Evolutionary conservation across 2,329 filamentous ascomycete genomes (phyloP), one percentile per base, ranked within the genome.

Genomic region (Aspergillus sp.): DNA sequence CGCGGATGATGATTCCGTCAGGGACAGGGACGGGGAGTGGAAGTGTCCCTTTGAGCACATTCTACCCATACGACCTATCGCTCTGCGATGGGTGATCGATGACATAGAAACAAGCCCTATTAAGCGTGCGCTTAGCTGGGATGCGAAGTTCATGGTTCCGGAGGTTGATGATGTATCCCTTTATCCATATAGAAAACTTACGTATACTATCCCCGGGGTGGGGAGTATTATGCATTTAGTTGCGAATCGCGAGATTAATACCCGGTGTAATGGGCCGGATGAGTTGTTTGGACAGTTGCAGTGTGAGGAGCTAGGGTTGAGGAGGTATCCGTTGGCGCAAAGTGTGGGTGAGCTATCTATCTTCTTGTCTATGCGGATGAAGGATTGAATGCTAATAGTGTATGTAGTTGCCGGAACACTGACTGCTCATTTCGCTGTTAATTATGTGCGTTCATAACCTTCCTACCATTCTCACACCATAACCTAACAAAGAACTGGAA

Each of bases 261-360:
- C 73, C 15, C 78, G 82, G n/a, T 50, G 67, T 0, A 78, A 80
- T 36, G 89, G 89, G 0, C 81, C 88, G 0, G 77, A 92, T 66
- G 81, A 85, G 2, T 78, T 92, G 61, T 90, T 89, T 62, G 66
- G 75, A 0, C 66, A 75, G 10, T 65, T 88, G 3, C 82, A 86
- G 51, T 47, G 65, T 3, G 66, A 67, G 0, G 74, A 83, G 5
- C 73, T 86, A 38, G 75, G 77, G 2, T 70, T 87, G n/a, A 73
- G 73, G 60, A 75, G 85, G 48, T 75, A 74, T 61, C 68, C 66
- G 0, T 57, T 80, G 36, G 54, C 65, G 27, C 65, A 68, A n/a
- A 68, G 71, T 7, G 65, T 72, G 3, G 75, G 77, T 77, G 57
- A 69, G 75, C 69, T 21, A 15, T 15, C 25, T 27, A 25, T 8